Conservation (phyloP, 495 filamentous ascomycete genomes). For the Penicillium bialowiezense region DNA sequence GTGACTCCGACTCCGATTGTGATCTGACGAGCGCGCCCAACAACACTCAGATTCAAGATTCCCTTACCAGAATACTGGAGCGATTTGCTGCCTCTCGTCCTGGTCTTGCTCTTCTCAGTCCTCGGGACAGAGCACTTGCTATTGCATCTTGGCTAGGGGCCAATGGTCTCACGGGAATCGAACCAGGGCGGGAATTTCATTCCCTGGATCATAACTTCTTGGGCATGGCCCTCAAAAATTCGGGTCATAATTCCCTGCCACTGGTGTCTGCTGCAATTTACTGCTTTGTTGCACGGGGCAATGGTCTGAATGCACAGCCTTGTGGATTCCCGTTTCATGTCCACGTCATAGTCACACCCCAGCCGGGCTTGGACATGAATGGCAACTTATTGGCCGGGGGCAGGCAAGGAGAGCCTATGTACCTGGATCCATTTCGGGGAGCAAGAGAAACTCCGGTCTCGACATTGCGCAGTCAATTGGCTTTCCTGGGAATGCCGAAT, state of each 20-base stretch:
- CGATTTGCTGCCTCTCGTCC: constrained; percentile 49
- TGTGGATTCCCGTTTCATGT: constrained; percentile 80
- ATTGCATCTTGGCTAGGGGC: constrained; percentile 64
- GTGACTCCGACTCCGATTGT: neutral
- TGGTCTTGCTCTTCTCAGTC: constrained; percentile 47
- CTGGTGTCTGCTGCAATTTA: constrained; percentile 74
- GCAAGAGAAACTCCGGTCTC: constrained; percentile 60
- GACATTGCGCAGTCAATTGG: constrained; percentile 58
- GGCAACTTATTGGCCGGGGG: constrained; percentile 49
- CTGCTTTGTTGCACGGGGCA: constrained; percentile 60
- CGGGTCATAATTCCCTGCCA: constrained; percentile 69
- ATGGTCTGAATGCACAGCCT: constrained; percentile 68
- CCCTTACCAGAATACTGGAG: constrained; percentile 61
- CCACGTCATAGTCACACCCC: constrained; percentile 65
- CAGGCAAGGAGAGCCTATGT: constrained; percentile 57
- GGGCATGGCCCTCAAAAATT: constrained; percentile 60
- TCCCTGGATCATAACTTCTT: constrained; percentile 83
- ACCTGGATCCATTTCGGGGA: constrained; percentile 78
- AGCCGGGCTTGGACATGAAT: constrained; percentile 58
- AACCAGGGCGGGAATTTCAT: constrained; percentile 62
- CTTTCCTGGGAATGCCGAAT: constrained; percentile 57
- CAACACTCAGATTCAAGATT: constrained; percentile 47
- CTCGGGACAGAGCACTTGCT: constrained; percentile 62
- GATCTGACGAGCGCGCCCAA: neutral
- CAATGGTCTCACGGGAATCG: constrained; percentile 66